Conservation (phyloP, 73 alveolate genomes). For the Tetrahymena malaccensis region DNA sequence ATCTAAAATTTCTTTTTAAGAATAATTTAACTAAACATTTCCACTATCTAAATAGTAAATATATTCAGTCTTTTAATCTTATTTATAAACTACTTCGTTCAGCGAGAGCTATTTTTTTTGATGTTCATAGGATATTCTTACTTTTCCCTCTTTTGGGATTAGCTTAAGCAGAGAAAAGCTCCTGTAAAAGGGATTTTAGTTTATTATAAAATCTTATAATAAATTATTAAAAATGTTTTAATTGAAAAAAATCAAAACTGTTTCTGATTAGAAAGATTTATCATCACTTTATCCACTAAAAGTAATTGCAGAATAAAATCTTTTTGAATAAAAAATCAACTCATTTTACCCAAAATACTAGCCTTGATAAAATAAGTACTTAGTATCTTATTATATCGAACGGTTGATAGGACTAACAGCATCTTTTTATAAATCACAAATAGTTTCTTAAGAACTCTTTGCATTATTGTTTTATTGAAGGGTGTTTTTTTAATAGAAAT, state of each 20-base stretch:
- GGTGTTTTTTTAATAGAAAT: neutral
- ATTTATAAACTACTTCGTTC: neutral
- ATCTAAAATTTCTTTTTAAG: neutral
- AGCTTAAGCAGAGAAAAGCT: neutral
- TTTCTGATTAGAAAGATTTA: neutral
- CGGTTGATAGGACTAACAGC: neutral
- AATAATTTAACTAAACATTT: neutral
- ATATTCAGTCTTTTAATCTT: neutral
- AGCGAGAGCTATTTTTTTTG: neutral
- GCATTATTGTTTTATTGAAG: neutral
- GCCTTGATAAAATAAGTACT: neutral
- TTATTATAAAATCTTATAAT: neutral
- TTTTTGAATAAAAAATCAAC: neutral
- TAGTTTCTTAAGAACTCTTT: neutral
- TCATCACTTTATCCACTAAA: neutral
- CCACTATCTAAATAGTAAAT: neutral
- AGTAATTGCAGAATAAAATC: neutral
- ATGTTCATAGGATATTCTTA: neutral
- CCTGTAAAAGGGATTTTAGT: neutral
- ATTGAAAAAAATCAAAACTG: neutral
- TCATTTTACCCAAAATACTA: neutral
- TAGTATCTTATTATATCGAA: neutral
- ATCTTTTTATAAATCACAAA: neutral
- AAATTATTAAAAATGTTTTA: neutral
- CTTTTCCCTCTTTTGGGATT: neutral